A percentile compares a stretch with the other conserved stretches of the same genome.
These are phyloP conservation scores for Myriosclerotinia curreyana DNA, from an alignment of 2,329 filamentous ascomycete species.

Conservation along the genomic window DNA sequence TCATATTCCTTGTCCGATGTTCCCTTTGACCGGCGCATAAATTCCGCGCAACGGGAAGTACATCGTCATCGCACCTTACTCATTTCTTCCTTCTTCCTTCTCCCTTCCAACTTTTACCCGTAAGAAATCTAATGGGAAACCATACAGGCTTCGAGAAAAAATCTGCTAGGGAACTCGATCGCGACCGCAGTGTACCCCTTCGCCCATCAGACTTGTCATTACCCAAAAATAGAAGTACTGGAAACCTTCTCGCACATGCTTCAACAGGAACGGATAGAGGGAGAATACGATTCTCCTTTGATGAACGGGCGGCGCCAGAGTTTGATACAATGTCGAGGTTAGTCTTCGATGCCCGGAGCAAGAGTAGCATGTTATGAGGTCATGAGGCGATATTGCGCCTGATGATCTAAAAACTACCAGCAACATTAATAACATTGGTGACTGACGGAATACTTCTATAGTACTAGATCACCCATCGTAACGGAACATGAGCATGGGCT, in stretches of 20 bases:
- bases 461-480: constrained; percentile 71
- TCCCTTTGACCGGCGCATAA: constrained; percentile 25
- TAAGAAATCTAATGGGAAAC: constrained; percentile 24
- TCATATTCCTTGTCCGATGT: constrained; percentile 7
- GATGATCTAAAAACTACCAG: neutral
- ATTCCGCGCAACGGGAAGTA: neutral
- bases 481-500: constrained; percentile 84
- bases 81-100: neutral
- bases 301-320: constrained; percentile 59
- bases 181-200: constrained; percentile 28
- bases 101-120: neutral
- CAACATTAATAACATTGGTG: constrained; percentile 1
- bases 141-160: constrained; percentile 33
- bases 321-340: constrained; percentile 74
- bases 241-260: constrained; percentile 51
- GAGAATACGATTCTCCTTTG: constrained; percentile 67
- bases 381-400: constrained; percentile 1
- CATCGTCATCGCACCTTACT: constrained; percentile 9
- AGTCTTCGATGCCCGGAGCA: constrained; percentile 38
- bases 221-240: constrained; percentile 65
- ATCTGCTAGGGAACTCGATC: constrained; percentile 24
- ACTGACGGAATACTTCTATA: constrained; percentile 32
- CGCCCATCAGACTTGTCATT: constrained; percentile 40
- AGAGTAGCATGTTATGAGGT: neutral
- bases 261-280: constrained; percentile 51